Conservation (phyloP, 805 yeast genomes). For the Saccharomycopsis microspora region DNA sequence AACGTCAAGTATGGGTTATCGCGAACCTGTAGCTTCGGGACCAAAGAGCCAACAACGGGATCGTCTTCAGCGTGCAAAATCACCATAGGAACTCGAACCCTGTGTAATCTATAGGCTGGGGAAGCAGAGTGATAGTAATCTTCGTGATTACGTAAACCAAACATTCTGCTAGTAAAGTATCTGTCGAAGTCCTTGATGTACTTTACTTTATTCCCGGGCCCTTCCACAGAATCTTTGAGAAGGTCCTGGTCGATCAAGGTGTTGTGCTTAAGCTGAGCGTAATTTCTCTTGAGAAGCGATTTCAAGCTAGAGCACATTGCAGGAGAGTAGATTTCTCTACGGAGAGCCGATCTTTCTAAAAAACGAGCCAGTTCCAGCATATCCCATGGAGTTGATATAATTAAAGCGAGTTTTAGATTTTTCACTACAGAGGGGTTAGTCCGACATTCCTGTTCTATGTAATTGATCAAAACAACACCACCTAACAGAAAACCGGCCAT, state of each 20-base stretch:
- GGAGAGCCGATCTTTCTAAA: constrained; percentile 29
- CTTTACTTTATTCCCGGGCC: constrained; percentile 20
- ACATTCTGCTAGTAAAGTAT: constrained; percentile 48
- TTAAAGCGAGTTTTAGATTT: constrained; percentile 36
- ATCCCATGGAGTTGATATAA: constrained; percentile 71
- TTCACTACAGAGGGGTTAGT: constrained; percentile 25
- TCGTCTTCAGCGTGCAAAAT: constrained; percentile 62
- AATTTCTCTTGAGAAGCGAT: constrained; percentile 31
- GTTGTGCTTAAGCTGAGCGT: constrained; percentile 26
- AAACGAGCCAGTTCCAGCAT: constrained; percentile 35
- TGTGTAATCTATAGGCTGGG: constrained; percentile 37
- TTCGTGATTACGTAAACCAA: constrained; percentile 50
- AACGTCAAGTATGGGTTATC: constrained; percentile 49
- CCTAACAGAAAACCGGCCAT: constrained; percentile 79
- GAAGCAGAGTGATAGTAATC: constrained; percentile 61
- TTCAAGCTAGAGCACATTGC: constrained; percentile 39
- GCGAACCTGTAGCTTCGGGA: constrained; percentile 42
- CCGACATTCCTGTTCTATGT: constrained; percentile 50
- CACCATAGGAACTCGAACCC: constrained; percentile 52
- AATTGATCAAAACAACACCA: constrained; percentile 59
- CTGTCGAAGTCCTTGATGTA: constrained; percentile 50
- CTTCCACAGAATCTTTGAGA: constrained; percentile 16
- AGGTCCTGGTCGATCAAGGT: constrained; percentile 17
- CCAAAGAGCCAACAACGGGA: constrained; percentile 48
- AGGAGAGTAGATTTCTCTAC: constrained; percentile 36